Evolutionary conservation across 2,329 filamentous ascomycete genomes (phyloP).

Genomic region (Metarhizium robertsii): DNA sequence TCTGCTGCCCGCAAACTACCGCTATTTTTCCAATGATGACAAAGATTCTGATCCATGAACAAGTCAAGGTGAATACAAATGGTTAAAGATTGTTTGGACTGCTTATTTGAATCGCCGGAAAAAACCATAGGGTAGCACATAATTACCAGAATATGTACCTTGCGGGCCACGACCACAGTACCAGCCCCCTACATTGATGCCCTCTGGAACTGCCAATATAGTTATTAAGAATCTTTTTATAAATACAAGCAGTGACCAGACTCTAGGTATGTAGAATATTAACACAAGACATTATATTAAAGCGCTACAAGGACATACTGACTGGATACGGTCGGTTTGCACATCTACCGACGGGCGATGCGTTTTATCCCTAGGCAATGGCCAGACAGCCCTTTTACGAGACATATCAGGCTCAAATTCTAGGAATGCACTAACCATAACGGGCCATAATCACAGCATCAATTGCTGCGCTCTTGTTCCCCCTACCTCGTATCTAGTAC

Average conservation of each 20-base stretch:
- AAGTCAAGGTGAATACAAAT: too few relatives aligned
- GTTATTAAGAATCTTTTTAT: slow-evolving; percentile 76
- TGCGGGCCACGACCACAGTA: too few relatives aligned
- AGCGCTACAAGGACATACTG: slow-evolving; percentile 76
- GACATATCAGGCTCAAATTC: slow-evolving; percentile 57
- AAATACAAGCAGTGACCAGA: slow-evolving; percentile 76
- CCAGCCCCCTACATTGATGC: too few relatives aligned
- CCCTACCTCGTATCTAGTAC: slow-evolving; percentile 55
- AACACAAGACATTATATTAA: slow-evolving; percentile 88
- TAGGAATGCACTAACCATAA: slow-evolving; percentile 62
- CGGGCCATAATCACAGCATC: slow-evolving; percentile 82
- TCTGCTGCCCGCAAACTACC: too few relatives aligned
- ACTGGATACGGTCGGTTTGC: slow-evolving; percentile 85
- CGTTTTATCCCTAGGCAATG: slow-evolving; percentile 73
- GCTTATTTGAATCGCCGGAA: too few relatives aligned
- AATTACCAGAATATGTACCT: too few relatives aligned
- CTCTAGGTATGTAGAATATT: slow-evolving; percentile 83
- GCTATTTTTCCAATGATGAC: too few relatives aligned
- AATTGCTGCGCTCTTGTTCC: slow-evolving; percentile 86
- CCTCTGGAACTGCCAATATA: slow-evolving; percentile 45
- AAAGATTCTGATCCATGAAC: too few relatives aligned
- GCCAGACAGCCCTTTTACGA: slow-evolving; percentile 77
- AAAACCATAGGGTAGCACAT: too few relatives aligned
- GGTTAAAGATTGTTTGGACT: too few relatives aligned
- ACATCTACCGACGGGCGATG: slow-evolving; percentile 77